Evolutionary conservation across 805 yeast genomes (phyloP).

Genomic region (Crinitomyces ghanaensis): DNA sequence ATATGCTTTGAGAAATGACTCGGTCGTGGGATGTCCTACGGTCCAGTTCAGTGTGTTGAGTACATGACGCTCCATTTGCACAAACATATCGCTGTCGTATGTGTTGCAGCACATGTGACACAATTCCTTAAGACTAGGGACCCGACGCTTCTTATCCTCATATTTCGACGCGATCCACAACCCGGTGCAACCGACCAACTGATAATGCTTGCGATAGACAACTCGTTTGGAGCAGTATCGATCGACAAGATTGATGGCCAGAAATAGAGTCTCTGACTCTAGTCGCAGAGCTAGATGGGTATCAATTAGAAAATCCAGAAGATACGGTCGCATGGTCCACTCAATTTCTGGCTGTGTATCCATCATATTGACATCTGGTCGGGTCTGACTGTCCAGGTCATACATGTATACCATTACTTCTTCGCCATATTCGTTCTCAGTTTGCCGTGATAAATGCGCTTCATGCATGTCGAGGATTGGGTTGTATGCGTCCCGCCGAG

Average conservation of each 20-base stretch:
- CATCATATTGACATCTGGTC: constrained; percentile 53
- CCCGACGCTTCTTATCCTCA: constrained; percentile 61
- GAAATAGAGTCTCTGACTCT: constrained; percentile 56
- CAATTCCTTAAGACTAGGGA: constrained; percentile 64
- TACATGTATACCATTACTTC: constrained; percentile 27
- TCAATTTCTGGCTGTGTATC: constrained; percentile 82
- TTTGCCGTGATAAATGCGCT: no score
- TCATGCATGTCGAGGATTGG: no score
- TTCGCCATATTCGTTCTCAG: constrained; percentile 29
- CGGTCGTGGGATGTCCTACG: constrained; percentile 50
- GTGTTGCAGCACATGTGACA: constrained; percentile 59
- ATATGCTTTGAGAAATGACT: constrained; percentile 30
- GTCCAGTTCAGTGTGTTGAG: constrained; percentile 63
- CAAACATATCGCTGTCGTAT: constrained; percentile 48
- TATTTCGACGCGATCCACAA: constrained; percentile 86
- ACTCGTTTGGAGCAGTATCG: constrained; percentile 83
- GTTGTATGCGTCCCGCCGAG: no score
- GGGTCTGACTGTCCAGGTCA: constrained; percentile 22
- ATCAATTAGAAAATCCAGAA: constrained; percentile 73
- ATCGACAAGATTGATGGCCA: constrained; percentile 68
- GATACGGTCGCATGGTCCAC: constrained; percentile 57
- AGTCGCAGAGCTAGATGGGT: constrained; percentile 45
- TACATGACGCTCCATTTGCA: constrained; percentile 71
- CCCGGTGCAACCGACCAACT: constrained; percentile 82
- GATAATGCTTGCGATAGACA: constrained; percentile 76